A percentile compares a stretch with the other conserved stretches of the same genome.
These are phyloP conservation scores for Botrytis sinoallii DNA, from an alignment of 2,329 filamentous ascomycete species.

Conservation along the genomic window DNA sequence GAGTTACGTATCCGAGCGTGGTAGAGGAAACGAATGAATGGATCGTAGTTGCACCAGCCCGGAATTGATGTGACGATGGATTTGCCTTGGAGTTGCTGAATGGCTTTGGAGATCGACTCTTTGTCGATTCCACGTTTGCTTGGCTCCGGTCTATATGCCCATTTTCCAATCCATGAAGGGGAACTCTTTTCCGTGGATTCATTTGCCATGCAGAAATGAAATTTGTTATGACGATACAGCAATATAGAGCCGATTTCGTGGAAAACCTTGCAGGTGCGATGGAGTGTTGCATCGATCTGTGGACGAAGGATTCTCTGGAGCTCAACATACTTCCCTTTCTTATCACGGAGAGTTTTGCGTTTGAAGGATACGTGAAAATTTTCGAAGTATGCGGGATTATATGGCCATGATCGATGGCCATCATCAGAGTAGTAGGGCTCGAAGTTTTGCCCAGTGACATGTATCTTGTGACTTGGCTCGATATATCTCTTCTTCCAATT, in stretches of 20 bases:
- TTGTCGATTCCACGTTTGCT: too few relatives aligned
- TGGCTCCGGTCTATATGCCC: background rate
- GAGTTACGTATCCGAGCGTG: background rate
- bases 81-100: background rate
- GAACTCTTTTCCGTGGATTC: too few relatives aligned
- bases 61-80: background rate
- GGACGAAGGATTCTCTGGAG: background rate
- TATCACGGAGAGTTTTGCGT: background rate
- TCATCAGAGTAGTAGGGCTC: background rate
- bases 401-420: background rate
- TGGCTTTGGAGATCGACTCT: background rate
- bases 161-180: background rate
- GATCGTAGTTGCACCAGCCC: background rate
- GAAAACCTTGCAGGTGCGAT: background rate
- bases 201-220: background rate
- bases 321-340: background rate
- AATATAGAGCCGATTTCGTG: background rate
- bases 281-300: background rate
- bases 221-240: background rate
- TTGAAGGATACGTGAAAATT: background rate
- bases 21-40: background rate
- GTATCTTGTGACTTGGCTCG: background rate
- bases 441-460: too few relatives aligned
- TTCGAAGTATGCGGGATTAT: background rate
- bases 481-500: background rate